Evolutionary conservation across 345 rosid species (phyloP).

Genomic region (Brassica nigra): DNA sequence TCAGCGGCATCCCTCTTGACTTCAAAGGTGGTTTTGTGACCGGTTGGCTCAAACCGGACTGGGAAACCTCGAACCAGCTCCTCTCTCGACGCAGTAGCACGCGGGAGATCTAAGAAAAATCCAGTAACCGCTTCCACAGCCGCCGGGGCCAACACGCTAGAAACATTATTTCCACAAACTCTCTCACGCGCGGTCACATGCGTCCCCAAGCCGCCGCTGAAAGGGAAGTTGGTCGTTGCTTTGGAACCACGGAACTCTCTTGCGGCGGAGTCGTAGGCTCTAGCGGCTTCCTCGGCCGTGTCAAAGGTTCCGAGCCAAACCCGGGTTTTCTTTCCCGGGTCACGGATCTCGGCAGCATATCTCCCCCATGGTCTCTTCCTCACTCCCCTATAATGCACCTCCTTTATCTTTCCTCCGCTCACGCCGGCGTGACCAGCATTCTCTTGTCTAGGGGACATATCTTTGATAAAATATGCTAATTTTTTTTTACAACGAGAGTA

Average conservation of each 20-base stretch:
- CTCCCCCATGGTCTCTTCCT: slow-evolving; percentile 76
- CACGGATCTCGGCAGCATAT: slow-evolving; percentile 72
- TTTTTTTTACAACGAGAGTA: not conserved
- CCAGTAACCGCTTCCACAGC: slow-evolving; percentile 20
- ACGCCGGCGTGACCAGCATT: slow-evolving; percentile 4
- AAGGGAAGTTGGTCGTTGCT: slow-evolving; percentile 67
- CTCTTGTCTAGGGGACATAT: slow-evolving; percentile 8
- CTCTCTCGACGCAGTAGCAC: not conserved
- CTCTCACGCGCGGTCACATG: not conserved
- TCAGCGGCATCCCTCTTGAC: slow-evolving; percentile 51
- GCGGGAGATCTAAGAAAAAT: not conserved
- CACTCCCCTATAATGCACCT: slow-evolving; percentile 60
- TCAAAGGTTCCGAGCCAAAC: slow-evolving; percentile 72
- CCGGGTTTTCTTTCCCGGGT: slow-evolving; percentile 61
- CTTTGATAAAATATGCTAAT: not conserved
- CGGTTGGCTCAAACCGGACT: slow-evolving; percentile 41
- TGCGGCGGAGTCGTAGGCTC: slow-evolving; percentile 61
- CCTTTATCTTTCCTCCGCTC: slow-evolving; percentile 17
- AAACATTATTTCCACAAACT: slow-evolving; percentile 31
- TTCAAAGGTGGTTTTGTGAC: slow-evolving; percentile 39
- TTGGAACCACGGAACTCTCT: slow-evolving; percentile 58
- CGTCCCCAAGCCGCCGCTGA: not conserved
- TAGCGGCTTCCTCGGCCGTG: slow-evolving; percentile 66
- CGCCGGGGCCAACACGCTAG: slow-evolving; percentile 43
- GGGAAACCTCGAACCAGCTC: slow-evolving; percentile 8